Conservation (phyloP, 371 early-diverging fungal genomes). For the Fennellomyces sp. region DNA sequence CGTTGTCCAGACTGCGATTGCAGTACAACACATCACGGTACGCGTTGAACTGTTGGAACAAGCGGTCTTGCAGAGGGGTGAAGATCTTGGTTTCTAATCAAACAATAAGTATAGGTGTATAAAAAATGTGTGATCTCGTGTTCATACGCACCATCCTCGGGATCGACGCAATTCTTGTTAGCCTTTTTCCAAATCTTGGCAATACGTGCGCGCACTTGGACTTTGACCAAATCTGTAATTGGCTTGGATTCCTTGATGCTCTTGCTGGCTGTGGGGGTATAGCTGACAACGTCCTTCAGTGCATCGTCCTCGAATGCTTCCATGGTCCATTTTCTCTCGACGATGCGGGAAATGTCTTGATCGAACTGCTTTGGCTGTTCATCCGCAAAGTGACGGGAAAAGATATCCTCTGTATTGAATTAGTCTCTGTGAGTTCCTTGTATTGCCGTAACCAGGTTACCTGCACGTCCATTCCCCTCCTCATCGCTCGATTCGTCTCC, state of each 20-base stretch:
- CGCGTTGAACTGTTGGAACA: conserved; percentile 70
- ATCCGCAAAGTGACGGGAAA: conserved; percentile 48
- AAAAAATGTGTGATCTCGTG: too few relatives aligned
- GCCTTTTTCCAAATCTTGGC: conserved; percentile 40
- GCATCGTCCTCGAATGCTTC: conserved; percentile 45
- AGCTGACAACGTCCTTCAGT: conserved; percentile 45
- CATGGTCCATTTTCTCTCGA: conserved; percentile 51
- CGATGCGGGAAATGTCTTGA: conserved; percentile 46
- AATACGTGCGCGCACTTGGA: conserved; percentile 32
- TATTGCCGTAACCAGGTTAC: too few relatives aligned
- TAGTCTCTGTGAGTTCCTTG: too few relatives aligned
- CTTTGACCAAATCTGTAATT: conserved; percentile 26
- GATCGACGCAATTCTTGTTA: conserved; percentile 20
- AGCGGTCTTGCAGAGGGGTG: conserved; percentile 56
- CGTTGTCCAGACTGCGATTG: conserved; percentile 62
- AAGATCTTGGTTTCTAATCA: conserved; percentile 28
- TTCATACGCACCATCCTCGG: conserved; percentile 14
- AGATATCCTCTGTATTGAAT: conserved; percentile 17
- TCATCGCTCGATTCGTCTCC: conserved; percentile 41
- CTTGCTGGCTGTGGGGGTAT: conserved; percentile 31
- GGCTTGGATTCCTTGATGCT: conserved; percentile 27
- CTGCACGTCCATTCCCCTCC: conserved; percentile 27
- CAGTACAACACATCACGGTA: conserved; percentile 82
- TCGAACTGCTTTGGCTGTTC: conserved; percentile 45
- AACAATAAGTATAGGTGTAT: neutral